Evolutionary conservation across 495 filamentous ascomycete genomes (phyloP).

Genomic region (Xylaria nigripes): DNA sequence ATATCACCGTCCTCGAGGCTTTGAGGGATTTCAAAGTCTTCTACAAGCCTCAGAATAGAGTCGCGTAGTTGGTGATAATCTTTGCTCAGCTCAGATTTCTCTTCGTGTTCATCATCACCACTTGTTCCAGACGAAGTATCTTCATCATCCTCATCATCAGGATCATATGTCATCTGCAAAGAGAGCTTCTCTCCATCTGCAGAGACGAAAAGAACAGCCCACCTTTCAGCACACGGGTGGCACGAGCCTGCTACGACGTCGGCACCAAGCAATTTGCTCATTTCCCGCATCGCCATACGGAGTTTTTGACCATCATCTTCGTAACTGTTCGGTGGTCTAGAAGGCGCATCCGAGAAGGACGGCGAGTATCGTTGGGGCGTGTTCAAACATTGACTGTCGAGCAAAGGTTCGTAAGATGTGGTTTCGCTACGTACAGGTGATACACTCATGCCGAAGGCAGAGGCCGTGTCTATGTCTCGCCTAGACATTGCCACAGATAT

Average conservation of each 20-base stretch:
- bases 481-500: slow-evolving; percentile 37
- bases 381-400: slow-evolving; percentile 40
- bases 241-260: slow-evolving; percentile 54
- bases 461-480: slow-evolving; percentile 47
- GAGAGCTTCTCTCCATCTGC: slow-evolving; percentile 59
- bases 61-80: slow-evolving; percentile 78
- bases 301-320: slow-evolving; percentile 50
- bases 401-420: slow-evolving; percentile 54
- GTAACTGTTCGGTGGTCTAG: slow-evolving; percentile 32
- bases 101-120: slow-evolving; percentile 58
- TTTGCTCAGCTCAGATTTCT: slow-evolving; percentile 62
- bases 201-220: slow-evolving; percentile 70
- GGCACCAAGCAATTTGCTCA: slow-evolving; percentile 52
- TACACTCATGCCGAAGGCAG: slow-evolving; percentile 56
- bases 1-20: slow-evolving; percentile 44
- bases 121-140: slow-evolving; percentile 55
- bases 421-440: slow-evolving; percentile 62
- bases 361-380: slow-evolving; percentile 39
- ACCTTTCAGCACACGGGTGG: slow-evolving; percentile 65
- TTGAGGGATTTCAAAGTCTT: slow-evolving; percentile 68
- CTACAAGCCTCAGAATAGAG: slow-evolving; percentile 71
- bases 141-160: slow-evolving; percentile 55
- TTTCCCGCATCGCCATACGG: slow-evolving; percentile 54
- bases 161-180: slow-evolving; percentile 64
- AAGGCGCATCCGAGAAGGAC: slow-evolving; percentile 29